A percentile compares a stretch with the other conserved stretches of the same genome.
Conservation (phyloP, 2,329 filamentous ascomycete genomes). For the Curvularia spicifera region DNA sequence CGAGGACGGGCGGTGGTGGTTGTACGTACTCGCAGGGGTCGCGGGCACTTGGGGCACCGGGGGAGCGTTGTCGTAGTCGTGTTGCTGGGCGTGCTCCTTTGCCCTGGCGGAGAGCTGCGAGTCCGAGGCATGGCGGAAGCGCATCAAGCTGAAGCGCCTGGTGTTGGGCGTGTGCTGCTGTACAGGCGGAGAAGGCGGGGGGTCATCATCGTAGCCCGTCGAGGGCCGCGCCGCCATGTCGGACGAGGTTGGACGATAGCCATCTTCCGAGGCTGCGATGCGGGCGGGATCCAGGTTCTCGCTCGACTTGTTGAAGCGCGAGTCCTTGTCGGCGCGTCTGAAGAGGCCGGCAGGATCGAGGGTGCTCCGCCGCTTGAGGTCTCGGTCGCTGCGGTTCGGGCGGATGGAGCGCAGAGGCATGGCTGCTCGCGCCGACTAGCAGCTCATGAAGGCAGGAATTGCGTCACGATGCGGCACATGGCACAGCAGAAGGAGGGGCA, state of each 20-base stretch:
- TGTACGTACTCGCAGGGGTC: constrained; percentile 24
- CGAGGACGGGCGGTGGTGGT: constrained; percentile 4
- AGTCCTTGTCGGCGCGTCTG: constrained; percentile 42
- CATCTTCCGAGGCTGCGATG: constrained; percentile 45
- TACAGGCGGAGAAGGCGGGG: constrained; percentile 41
- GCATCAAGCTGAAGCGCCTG: constrained; percentile 71
- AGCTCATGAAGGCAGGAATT: constrained; percentile 45
- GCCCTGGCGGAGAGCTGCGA: constrained; percentile 80
- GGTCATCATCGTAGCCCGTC: constrained; percentile 19
- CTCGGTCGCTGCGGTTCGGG: constrained; percentile 49
- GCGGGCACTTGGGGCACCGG: constrained; percentile 45
- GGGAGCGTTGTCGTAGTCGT: constrained; percentile 34
- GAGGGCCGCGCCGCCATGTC: constrained; percentile 32
- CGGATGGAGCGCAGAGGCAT: constrained; percentile 52
- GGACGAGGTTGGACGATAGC: constrained; percentile 37
- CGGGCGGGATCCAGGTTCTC: constrained; percentile 37
- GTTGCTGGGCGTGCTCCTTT: constrained; percentile 64
- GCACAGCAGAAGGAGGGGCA: constrained; percentile 32
- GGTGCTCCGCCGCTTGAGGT: constrained; percentile 54
- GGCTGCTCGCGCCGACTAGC: constrained; percentile 40
- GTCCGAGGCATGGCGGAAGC: constrained; percentile 91
- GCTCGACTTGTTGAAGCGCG: constrained; percentile 31
- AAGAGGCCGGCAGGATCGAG: constrained; percentile 50
- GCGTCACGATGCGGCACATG: constrained; percentile 42
- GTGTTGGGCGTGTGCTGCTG: constrained; percentile 49